Evolutionary conservation across 75 land plant genomes (phyloP).

Genomic region (Ceratopteris richardii): DNA sequence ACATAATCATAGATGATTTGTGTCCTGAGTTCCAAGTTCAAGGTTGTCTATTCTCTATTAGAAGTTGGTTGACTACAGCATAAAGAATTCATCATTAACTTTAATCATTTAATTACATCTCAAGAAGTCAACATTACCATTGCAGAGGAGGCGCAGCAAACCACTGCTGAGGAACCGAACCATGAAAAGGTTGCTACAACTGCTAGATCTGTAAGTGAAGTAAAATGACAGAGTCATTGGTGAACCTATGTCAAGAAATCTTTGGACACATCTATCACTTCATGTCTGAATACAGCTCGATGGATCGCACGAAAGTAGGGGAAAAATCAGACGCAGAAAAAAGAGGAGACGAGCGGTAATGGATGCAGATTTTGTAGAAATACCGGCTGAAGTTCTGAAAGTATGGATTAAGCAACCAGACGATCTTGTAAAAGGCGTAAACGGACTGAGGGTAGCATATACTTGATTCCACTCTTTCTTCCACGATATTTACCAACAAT

Average conservation of each 20-base stretch:
- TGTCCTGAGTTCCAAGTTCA: conserved; percentile 21
- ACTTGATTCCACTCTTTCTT: too few species aligned
- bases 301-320: conserved; percentile 4
- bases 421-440: conserved; percentile 20
- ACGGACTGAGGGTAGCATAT: conserved; percentile 8
- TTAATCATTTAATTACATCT: not conserved
- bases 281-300: not conserved
- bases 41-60: not conserved
- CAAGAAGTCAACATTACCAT: not conserved
- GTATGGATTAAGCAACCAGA: conserved; percentile 63
- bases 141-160: conserved; percentile 4
- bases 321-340: conserved; percentile 1
- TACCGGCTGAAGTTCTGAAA: conserved; percentile 46
- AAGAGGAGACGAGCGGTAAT: conserved; percentile 16
- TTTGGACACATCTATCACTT: not conserved
- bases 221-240: not conserved
- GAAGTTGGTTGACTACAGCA: not conserved
- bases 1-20: conserved; percentile 15
- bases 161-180: not conserved
- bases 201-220: not conserved
- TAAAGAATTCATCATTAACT: not conserved
- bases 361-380: conserved; percentile 48
- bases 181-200: not conserved
- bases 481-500: too few species aligned
- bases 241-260: too few species aligned